Evolutionary conservation across 768 basidiomycete genomes (phyloP), one percentile per base, ranked within the genome.

Genomic region (Jaapia argillacea): DNA sequence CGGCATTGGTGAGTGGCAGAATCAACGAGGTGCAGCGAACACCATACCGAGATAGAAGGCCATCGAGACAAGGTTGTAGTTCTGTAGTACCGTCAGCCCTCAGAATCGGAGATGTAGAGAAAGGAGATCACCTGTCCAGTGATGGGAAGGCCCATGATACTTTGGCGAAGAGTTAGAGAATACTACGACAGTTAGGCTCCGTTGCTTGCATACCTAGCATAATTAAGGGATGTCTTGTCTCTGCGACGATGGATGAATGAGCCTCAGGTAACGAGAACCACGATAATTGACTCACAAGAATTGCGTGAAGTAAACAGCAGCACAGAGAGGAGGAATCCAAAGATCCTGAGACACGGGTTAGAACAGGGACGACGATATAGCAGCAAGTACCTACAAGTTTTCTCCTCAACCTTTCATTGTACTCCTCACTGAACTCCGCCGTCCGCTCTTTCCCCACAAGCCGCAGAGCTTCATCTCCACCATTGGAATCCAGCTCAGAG

Each of bases 221-320:
- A 81, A 54, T 80, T 81, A 28, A 81, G 55, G 10, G 77, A 74
- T 3, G 79, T 80, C 65, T 83, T 84, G 56, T 83, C 81, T 45
- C 79, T 79, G 45, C 4, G 45, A 40, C 28, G 25, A 28, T 3
- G 44, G 10, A n/a, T n/a, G n/a, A n/a, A n/a, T 36, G 41, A 37
- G 33, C 3, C 10, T 14, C 23, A 12, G 18, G 36, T 21, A 7
- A 6, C 24, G 13, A 36, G 16, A 21, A 24, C 13, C 6, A n/a
- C 2, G 31, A 16, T 33, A 7, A 38, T 7, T 12, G 5, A 48
- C 73, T 42, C 53, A 81, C 76, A 81, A 54, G 50, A 73, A 81
- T 51, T 82, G 77, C 1, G 75, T 77, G 54, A 82, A 82, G 57
- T 81, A 82, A 10, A 81, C 79, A 2, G 77, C 74, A 1, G 79